Evolutionary conservation across 202 grass and related monocot species (phyloP).

Genomic region (Setaria viridis): DNA sequence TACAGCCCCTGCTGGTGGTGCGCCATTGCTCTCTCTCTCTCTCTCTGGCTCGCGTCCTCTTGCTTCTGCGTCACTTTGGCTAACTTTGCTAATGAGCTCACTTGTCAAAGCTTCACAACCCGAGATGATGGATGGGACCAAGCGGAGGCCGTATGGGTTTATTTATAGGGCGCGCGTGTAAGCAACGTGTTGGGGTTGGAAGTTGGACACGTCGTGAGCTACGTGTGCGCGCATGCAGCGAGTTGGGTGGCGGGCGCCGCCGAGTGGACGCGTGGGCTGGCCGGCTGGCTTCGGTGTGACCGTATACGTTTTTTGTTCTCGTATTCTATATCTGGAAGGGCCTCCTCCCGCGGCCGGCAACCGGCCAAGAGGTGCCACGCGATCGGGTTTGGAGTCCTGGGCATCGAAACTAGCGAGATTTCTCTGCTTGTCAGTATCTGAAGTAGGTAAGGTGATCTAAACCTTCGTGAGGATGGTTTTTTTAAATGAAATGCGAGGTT

Average conservation of each 20-base stretch:
- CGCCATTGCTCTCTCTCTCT: slow-evolving; percentile 21
- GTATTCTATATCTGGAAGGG: not conserved
- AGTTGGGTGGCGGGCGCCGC: not conserved
- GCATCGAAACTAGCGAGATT: not conserved
- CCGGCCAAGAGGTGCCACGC: not conserved
- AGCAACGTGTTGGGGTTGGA: not conserved
- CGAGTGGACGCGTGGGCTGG: slow-evolving; percentile 31
- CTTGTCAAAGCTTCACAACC: too few species aligned
- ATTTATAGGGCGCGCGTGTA: not conserved
- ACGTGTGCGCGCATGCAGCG: slow-evolving; percentile 34
- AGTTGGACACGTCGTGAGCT: not conserved
- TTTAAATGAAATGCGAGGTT: too few species aligned
- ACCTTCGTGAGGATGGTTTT: too few species aligned
- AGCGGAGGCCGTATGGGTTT: not conserved
- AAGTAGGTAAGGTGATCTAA: too few species aligned
- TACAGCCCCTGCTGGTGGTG: slow-evolving; percentile 32
- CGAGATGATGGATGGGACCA: not conserved
- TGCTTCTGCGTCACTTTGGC: too few species aligned
- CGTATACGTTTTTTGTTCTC: not conserved
- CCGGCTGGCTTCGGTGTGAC: not conserved
- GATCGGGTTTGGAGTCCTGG: not conserved
- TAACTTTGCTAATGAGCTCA: not conserved
- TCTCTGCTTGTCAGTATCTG: too few species aligned
- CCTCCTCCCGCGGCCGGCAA: not conserved
- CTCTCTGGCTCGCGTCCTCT: too few species aligned